Evolutionary conservation across 345 rosid species (phyloP).

Genomic region (Syzygium grande): DNA sequence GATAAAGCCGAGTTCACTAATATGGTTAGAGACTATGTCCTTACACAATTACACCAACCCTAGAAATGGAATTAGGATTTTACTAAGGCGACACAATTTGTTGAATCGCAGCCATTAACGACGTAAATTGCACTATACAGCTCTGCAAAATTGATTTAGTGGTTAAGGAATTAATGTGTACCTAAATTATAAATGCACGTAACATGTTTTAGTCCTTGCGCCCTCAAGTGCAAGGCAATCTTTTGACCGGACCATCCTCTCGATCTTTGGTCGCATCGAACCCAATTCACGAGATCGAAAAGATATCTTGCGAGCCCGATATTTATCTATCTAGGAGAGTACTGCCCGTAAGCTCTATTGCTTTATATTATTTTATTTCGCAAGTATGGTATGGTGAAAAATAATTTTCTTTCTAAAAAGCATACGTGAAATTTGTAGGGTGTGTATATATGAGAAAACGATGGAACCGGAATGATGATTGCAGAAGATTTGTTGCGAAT

Average conservation of each 20-base stretch:
- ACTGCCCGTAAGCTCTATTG: neutral
- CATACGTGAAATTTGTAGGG: neutral
- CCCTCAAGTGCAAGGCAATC: neutral
- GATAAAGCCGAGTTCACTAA: neutral
- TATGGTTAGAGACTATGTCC: neutral
- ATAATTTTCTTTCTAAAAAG: neutral
- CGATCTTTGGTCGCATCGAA: neutral
- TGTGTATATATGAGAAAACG: neutral
- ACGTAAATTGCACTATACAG: too few species aligned
- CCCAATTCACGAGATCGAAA: neutral
- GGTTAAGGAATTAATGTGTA: neutral
- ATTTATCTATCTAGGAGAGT: neutral
- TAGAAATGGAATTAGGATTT: neutral
- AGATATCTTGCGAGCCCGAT: neutral
- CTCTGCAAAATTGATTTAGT: too few species aligned
- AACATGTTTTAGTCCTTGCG: neutral
- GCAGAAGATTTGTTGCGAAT: neutral
- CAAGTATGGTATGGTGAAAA: neutral
- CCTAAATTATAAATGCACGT: neutral
- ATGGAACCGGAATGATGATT: neutral
- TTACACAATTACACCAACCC: neutral
- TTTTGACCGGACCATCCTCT: neutral
- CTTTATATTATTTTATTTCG: neutral
- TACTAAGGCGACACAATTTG: neutral
- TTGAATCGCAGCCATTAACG: neutral